Base-by-base conservation (phyloP, 108 stramenopile genomes). In the Cafeteria roenbergensis region DNA sequence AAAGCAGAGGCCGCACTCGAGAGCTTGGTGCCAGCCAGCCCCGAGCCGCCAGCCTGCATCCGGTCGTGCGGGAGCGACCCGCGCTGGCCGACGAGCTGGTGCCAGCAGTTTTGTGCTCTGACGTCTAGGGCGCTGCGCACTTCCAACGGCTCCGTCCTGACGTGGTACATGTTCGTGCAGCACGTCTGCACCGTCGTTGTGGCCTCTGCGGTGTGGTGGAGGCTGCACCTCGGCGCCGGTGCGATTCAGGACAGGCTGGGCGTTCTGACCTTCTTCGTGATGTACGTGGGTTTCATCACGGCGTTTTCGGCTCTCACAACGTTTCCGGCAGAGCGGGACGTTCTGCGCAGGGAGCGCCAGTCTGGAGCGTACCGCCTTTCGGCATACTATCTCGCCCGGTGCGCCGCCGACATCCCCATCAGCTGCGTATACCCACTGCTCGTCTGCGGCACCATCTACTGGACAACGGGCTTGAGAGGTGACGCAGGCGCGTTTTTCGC, bases 81-180 rank as follows among this genome's bases (percentile, higher is more conserved):
- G n/a, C n/a, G n/a, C n/a, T 57, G 56, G 56, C 56, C 56, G 29
- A 57, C 56, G 12, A 32, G 9, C 12, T 57, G 29, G 29, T 57
- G 29, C 8, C 29, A 30, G 32, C 56, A 57, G 32, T 33, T 57
- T 12, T 9, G 56, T 4, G 14, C 32, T 4, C 56, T 57, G 32
- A 9, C 32, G 9, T 14, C 9, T 4, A 57, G 56, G 14, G 29
- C 56, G 14, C 14, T 4, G 31, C 8, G 8, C 8, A 30, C 8
- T 12, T 30, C 31, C 4, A 4, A 14, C 12, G 56, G 56, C 4
- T 9, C 4, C 56, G 14, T 9, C 29, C 4, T 57, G 56, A 57
- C 56, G 12, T 4, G 56, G 9, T 57, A 9, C 9, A 4, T 4
- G 12, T 14, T 57, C 14, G 56, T 30, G 56, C 9, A 57, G 14